Evolutionary conservation across 768 basidiomycete genomes (phyloP).

Genomic region (Baorangia bicolor): DNA sequence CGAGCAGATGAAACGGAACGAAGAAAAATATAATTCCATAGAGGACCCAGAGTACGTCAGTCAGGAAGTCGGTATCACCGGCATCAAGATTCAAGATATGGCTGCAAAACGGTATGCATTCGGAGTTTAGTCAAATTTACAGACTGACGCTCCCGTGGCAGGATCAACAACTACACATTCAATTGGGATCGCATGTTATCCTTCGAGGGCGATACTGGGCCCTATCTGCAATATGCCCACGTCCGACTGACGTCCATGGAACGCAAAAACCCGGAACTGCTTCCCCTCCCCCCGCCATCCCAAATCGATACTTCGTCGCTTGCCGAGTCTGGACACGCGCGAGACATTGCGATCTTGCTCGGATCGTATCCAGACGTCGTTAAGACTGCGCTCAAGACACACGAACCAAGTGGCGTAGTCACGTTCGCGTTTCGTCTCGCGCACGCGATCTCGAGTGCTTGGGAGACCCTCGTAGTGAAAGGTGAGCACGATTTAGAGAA

Average conservation of each 20-base stretch:
- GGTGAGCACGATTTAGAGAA: slow-evolving; percentile 75
- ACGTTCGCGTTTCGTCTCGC: slow-evolving; percentile 85
- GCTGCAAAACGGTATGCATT: slow-evolving; percentile 76
- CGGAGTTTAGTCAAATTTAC: neutral
- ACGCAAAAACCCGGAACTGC: slow-evolving; percentile 86
- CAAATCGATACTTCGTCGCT: slow-evolving; percentile 70
- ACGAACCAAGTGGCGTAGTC: slow-evolving; percentile 89
- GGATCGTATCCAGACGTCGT: slow-evolving; percentile 92
- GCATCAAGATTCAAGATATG: slow-evolving; percentile 98
- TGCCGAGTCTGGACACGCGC: slow-evolving; percentile 64
- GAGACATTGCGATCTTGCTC: slow-evolving; percentile 84
- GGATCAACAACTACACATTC: slow-evolving; percentile 95
- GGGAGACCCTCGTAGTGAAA: slow-evolving; percentile 87
- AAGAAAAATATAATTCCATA: slow-evolving; percentile 86
- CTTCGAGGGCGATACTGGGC: slow-evolving; percentile 94
- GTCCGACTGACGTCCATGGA: slow-evolving; percentile 88
- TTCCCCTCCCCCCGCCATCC: slow-evolving; percentile 70
- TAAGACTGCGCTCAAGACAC: slow-evolving; percentile 75
- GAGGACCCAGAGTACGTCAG: slow-evolving; percentile 82
- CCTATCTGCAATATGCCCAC: slow-evolving; percentile 96
- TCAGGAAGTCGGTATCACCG: slow-evolving; percentile 87
- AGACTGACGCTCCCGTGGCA: slow-evolving; percentile 27
- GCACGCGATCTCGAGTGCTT: slow-evolving; percentile 88
- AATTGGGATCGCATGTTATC: slow-evolving; percentile 93
- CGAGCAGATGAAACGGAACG: slow-evolving; percentile 94